Evolutionary conservation across 352 stramenopile genomes (phyloP), one percentile per base, ranked within the genome.

Genomic region (Globisporangium polare): DNA sequence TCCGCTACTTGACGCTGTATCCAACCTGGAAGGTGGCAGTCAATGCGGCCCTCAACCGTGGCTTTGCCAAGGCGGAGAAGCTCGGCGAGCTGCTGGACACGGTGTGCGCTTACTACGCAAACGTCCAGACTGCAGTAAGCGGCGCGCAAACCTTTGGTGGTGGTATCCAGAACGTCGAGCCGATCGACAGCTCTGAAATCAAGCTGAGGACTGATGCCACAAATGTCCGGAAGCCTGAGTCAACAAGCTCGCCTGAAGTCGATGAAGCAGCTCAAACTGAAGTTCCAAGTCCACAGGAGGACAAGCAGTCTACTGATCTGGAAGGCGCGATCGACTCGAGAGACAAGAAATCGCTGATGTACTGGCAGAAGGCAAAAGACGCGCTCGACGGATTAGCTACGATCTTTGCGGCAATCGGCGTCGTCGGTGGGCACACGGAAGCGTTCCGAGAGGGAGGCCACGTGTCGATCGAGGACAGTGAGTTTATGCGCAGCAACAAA

Each of bases 361-460:
- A 86, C 45, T 92, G 83, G 78, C 80, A 94, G 60, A 88, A 88
- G 31, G 87, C 87, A 5, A 90, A 90, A 35, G 75, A 89, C 57
- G 76, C 85, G 0, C 61, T 95, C 6, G 77, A 93, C 50, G 59
- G 59, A 15, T 62, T 93, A 8, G 67, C 80, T 1, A 70, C 63
- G 0, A 66, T 93, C 60, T 43, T 94, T 53, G 87, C 83, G 18
- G 77, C 87, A 24, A 74, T 94, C 8, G 74, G 77, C 56, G 75
- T 95, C 22, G 68, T 94, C 18, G 87, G 87, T 31, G 87, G 87
- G 0, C 72, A 94, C 63, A 71, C 88, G 0, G 87, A 93, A 67
- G 66, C 62, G 7, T 83, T 88, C 9, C 74, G 87, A 37, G 87
- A 95, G 71, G 80, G 85, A 24, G 82, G 69, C 5, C 65, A 68